phyloP scores from a whole-genome alignment of 768 basidiomycete species.

The Trametes sanguinea region DNA sequence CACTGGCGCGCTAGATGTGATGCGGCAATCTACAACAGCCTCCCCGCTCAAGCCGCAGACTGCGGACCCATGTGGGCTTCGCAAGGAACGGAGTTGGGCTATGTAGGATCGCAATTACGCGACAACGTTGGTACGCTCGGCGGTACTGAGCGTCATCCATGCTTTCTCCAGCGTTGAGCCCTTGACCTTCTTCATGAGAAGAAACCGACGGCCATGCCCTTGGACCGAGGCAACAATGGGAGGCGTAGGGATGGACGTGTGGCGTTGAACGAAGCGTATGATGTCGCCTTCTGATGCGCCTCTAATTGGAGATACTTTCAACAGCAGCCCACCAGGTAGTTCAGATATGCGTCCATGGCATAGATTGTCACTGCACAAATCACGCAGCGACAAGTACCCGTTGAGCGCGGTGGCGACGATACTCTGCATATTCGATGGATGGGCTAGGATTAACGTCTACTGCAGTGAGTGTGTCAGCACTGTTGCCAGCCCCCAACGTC shows the following conservation, averaged over 20 bases:
- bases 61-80: neutral
- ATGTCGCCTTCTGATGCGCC: neutral
- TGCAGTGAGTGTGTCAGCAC: too few species aligned
- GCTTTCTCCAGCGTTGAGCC: neutral
- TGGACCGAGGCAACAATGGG: neutral
- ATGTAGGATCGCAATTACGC: neutral
- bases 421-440: too few species aligned
- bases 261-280: neutral
- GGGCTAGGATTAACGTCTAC: too few species aligned
- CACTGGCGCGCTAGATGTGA: neutral
- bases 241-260: slow-evolving; percentile 2
- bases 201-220: neutral
- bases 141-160: neutral
- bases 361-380: neutral
- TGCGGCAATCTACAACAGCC: neutral
- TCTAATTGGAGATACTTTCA: neutral
- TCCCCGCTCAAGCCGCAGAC: neutral
- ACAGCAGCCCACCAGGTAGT: neutral
- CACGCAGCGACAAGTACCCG: neutral
- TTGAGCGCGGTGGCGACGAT: neutral
- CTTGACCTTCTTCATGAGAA: neutral
- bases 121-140: neutral
- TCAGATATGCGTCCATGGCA: neutral
- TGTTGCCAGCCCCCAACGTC: too few species aligned
- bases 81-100: neutral